Percentiles rank a stretch among this genome's conserved stretches.
Conservation (phyloP, 805 yeast genomes). For the Huiozyma sinensis region DNA sequence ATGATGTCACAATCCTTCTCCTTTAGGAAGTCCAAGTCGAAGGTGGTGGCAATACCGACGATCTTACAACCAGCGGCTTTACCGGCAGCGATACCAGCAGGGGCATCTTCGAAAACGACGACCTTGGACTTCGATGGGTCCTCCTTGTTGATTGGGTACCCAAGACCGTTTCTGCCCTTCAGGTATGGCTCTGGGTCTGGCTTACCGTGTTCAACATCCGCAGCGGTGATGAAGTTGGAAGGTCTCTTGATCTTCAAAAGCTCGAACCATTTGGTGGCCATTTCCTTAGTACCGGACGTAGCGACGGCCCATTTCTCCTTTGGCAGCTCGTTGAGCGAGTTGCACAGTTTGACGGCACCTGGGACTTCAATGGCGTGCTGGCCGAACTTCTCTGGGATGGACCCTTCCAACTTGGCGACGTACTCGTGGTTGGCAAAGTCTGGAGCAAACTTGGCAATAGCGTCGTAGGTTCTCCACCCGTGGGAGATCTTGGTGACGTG, state of each 20-base stretch:
- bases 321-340: conserved; percentile 41
- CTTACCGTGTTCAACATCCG: conserved; percentile 67
- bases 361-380: conserved; percentile 64
- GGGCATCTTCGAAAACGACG: conserved; percentile 82
- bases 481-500: conserved; percentile 66
- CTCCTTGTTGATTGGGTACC: conserved; percentile 28
- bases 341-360: conserved; percentile 60
- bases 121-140: conserved; percentile 32
- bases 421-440: conserved; percentile 56
- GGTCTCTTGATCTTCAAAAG: conserved; percentile 55
- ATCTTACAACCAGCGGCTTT: conserved; percentile 73
- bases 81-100: conserved; percentile 79
- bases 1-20: conserved; percentile 75
- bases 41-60: conserved; percentile 76
- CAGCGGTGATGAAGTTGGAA: conserved; percentile 71
- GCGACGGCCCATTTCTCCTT: conserved; percentile 74
- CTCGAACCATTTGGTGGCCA: conserved; percentile 73
- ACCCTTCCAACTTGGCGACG: conserved; percentile 55
- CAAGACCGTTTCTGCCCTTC: conserved; percentile 36
- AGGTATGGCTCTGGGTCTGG: conserved; percentile 81
- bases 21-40: conserved; percentile 56
- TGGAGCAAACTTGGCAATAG: conserved; percentile 64
- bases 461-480: conserved; percentile 77
- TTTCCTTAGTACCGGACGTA: conserved; percentile 67
- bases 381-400: conserved; percentile 63